Evolutionary conservation across 768 basidiomycete species (phyloP).

Genomic region (Pleurotus djamor): DNA sequence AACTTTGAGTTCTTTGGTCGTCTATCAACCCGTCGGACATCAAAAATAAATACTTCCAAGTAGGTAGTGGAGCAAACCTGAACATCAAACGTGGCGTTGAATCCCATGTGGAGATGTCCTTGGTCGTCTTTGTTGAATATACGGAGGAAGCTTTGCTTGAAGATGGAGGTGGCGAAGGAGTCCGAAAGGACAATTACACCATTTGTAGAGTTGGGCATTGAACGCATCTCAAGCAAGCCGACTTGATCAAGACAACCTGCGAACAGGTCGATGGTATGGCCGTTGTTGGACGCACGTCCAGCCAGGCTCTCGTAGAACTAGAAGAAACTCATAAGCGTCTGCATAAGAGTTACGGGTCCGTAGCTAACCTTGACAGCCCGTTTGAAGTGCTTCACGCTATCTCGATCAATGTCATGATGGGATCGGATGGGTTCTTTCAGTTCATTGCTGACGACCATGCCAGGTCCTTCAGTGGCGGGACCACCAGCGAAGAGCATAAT

Average conservation of each 20-base stretch:
- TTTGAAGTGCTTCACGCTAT: constrained; percentile 96
- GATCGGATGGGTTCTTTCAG: constrained; percentile 97
- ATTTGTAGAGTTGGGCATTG: constrained; percentile 92
- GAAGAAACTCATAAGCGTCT: background rate
- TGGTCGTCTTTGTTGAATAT: constrained; percentile 92
- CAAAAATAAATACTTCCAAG: background rate
- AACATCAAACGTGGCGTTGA: constrained; percentile 98
- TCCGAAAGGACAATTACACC: constrained; percentile 96
- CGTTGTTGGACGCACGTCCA: constrained; percentile 90
- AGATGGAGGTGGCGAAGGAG: constrained; percentile 96
- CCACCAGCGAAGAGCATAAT: constrained; percentile 98
- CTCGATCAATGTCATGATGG: constrained; percentile 97
- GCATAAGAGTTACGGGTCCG: constrained; percentile 6
- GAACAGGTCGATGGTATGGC: constrained; percentile 93
- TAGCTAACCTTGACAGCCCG: constrained; percentile 84
- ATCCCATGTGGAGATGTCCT: constrained; percentile 93
- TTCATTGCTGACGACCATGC: constrained; percentile 94
- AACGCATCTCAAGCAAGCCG: constrained; percentile 97
- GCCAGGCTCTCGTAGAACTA: constrained; percentile 97
- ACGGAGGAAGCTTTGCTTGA: constrained; percentile 97
- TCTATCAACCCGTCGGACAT: constrained; percentile 41
- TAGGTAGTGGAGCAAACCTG: constrained; percentile 49
- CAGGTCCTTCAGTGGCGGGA: constrained; percentile 94
- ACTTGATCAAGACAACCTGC: constrained; percentile 98
- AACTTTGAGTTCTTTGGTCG: constrained; percentile 97